Conservation (phyloP, 148 eudicot genomes). For the Vaccinium macrocarpon region DNA sequence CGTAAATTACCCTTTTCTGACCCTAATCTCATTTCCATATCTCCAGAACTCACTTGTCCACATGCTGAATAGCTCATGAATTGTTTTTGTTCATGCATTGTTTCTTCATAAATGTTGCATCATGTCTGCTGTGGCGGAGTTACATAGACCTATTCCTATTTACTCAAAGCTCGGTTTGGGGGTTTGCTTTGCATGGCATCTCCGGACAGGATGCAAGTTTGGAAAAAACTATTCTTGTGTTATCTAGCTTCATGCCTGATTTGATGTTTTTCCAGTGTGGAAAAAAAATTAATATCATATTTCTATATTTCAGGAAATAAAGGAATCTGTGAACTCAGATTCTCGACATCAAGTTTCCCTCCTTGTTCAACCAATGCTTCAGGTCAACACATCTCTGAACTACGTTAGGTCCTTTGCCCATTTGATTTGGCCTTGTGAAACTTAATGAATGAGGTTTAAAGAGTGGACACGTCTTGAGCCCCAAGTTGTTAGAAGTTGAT, state of each 20-base stretch:
- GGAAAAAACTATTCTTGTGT: background rate
- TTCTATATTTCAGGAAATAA: conserved; percentile 53
- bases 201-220: background rate
- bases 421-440: background rate
- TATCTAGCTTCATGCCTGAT: background rate
- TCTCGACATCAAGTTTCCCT: conserved; percentile 88
- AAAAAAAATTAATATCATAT: background rate
- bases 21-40: background rate
- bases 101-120: background rate
- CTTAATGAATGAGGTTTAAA: background rate
- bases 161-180: background rate
- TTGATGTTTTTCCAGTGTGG: background rate
- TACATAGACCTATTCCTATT: background rate
- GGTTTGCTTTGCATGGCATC: background rate
- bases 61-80: background rate
- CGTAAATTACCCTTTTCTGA: background rate
- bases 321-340: conserved; percentile 80
- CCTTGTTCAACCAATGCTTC: conserved; percentile 64
- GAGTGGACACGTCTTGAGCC: background rate
- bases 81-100: background rate
- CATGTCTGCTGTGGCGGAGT: background rate
- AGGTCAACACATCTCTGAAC: conserved; percentile 5
- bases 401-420: background rate
- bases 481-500: background rate
- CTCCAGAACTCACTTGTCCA: background rate